These are phyloP conservation scores for Botrytis aclada DNA, from an alignment of 2,329 filamentous ascomycete species.

Conservation along the genomic window DNA sequence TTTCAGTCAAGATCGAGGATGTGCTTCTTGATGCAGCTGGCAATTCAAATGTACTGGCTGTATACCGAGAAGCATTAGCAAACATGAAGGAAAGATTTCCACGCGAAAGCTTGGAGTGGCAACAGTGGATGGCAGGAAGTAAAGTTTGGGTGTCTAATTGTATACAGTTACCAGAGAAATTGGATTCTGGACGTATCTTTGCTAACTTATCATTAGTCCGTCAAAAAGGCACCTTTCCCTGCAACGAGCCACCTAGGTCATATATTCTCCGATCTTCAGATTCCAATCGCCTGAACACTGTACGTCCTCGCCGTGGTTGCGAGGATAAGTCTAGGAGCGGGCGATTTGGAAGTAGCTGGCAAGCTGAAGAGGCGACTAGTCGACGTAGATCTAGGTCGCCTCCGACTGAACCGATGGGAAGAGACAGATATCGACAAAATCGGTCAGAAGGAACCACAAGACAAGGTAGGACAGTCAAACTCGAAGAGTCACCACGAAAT, in stretches of 20 bases:
- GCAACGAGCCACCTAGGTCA: slow-evolving; percentile 6
- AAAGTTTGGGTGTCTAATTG: slow-evolving; percentile 21
- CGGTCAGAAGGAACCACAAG: background rate
- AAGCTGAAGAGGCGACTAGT: background rate
- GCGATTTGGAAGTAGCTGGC: background rate
- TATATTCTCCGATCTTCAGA: slow-evolving; percentile 2
- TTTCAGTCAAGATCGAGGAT: background rate
- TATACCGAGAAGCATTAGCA: background rate
- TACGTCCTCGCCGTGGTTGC: background rate
- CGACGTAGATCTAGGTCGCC: slow-evolving; percentile 3
- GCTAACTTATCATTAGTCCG: background rate
- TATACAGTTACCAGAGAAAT: background rate
- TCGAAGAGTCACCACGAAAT: background rate
- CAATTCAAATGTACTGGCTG: background rate
- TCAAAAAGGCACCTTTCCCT: slow-evolving; percentile 1
- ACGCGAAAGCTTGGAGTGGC: slow-evolving; percentile 17
- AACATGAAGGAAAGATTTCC: slow-evolving; percentile 10
- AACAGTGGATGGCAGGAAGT: slow-evolving; percentile 20
- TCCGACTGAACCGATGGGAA: background rate
- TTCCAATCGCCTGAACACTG: background rate
- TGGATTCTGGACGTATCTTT: too few species aligned
- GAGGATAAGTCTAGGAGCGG: background rate
- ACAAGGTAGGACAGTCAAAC: background rate
- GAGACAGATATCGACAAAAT: background rate
- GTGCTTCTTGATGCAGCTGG: background rate